phyloP scores from a whole-genome alignment of 768 basidiomycete genomes.

The Lactarius quietus region DNA sequence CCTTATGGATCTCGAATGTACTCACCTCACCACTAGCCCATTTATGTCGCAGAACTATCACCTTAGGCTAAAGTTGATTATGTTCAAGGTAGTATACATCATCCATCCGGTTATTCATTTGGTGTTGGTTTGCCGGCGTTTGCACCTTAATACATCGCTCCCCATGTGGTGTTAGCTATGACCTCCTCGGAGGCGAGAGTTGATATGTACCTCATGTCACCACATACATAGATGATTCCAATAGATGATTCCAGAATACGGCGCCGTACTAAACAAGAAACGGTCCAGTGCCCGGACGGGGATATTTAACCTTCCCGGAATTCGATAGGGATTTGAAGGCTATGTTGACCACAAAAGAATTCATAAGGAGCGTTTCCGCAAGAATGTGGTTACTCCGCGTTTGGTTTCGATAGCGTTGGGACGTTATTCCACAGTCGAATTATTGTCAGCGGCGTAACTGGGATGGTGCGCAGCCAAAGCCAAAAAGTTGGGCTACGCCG shows the following conservation, averaged over 20 bases:
- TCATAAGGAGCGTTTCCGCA: background rate
- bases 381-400: background rate
- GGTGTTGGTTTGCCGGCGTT: background rate
- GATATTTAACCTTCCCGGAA: background rate
- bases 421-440: background rate
- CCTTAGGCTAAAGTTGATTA: background rate
- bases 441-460: background rate
- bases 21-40: background rate
- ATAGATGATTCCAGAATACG: background rate
- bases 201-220: too few species aligned
- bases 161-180: background rate
- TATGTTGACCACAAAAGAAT: background rate
- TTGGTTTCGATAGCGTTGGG: background rate
- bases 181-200: background rate
- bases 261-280: background rate
- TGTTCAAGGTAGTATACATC: background rate
- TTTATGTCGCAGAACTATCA: background rate
- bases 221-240: too few species aligned
- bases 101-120: background rate
- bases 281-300: background rate
- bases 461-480: background rate
- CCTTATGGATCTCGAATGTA: background rate
- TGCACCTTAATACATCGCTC: background rate
- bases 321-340: background rate
- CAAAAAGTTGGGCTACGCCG: background rate